These are phyloP conservation scores for Paraphaeosphaeria minitans DNA, from an alignment of 2,329 filamentous ascomycete genomes.

Conservation along the genomic window DNA sequence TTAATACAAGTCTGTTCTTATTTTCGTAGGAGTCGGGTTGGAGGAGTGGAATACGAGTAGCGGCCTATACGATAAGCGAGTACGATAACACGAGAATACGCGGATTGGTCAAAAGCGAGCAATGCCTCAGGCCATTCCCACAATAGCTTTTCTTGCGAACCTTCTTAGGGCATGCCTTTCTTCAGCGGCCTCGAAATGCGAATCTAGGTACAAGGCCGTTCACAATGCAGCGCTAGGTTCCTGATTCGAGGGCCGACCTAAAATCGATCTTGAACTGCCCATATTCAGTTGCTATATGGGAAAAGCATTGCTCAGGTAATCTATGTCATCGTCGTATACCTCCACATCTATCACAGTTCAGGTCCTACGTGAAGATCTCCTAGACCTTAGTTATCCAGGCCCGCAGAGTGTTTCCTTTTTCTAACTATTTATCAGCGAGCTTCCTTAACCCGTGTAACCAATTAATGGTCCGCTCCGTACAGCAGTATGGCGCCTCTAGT, in stretches of 20 bases:
- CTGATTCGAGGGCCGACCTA: neutral
- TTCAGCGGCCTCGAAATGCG: neutral
- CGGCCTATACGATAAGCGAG: slow-evolving; percentile 9
- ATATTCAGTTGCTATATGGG: neutral
- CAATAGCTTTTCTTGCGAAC: neutral
- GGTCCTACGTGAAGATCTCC: neutral
- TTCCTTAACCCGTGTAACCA: neutral
- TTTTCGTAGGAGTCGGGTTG: neutral
- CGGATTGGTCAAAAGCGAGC: neutral
- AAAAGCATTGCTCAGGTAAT: neutral
- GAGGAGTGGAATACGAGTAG: neutral
- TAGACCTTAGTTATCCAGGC: neutral
- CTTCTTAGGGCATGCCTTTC: neutral
- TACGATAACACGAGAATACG: slow-evolving; percentile 4
- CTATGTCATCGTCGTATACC: neutral
- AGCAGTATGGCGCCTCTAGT: neutral
- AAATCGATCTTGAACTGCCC: neutral
- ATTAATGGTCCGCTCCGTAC: neutral
- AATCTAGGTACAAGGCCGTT: neutral
- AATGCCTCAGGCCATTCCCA: neutral
- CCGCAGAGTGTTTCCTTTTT: neutral
- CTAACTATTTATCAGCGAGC: neutral
- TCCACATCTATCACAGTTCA: neutral
- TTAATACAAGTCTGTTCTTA: neutral
- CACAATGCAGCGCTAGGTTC: neutral